These are phyloP conservation scores for Cyberlindnera mrakii DNA, from an alignment of 805 yeast genomes.

Conservation along the genomic window DNA sequence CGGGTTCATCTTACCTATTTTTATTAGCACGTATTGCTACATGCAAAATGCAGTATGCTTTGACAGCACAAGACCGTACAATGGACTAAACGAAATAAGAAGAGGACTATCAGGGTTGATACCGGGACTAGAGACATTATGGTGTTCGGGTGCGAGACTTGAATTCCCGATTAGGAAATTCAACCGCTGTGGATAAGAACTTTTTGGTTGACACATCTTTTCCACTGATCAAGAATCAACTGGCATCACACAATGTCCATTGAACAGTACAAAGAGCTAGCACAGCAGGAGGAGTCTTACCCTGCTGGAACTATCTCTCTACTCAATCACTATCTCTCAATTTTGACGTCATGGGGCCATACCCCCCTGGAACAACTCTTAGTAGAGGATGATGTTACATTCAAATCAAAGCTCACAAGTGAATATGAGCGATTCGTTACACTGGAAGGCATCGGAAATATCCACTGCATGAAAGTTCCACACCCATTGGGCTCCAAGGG, in stretches of 20 bases:
- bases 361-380: constrained; percentile 15
- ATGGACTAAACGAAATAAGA: no score
- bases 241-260: constrained; percentile 9
- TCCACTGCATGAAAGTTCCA: constrained; percentile 11
- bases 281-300: constrained; percentile 13
- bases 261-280: constrained; percentile 13
- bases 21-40: no score
- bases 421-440: constrained; percentile 6
- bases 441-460: constrained; percentile 10
- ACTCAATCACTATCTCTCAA: neutral
- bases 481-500: constrained; percentile 7
- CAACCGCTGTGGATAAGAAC: no score
- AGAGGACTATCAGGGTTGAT: no score
- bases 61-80: no score
- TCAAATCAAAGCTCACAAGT: constrained; percentile 9
- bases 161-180: no score
- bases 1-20: no score
- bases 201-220: no score
- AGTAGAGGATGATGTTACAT: constrained; percentile 14
- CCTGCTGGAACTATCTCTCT: neutral
- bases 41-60: no score
- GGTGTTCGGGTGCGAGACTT: no score
- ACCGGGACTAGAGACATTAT: no score
- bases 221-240: neutral
- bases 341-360: neutral